Conservation (phyloP, 257 asterid species). For the Plantago elongata region DNA sequence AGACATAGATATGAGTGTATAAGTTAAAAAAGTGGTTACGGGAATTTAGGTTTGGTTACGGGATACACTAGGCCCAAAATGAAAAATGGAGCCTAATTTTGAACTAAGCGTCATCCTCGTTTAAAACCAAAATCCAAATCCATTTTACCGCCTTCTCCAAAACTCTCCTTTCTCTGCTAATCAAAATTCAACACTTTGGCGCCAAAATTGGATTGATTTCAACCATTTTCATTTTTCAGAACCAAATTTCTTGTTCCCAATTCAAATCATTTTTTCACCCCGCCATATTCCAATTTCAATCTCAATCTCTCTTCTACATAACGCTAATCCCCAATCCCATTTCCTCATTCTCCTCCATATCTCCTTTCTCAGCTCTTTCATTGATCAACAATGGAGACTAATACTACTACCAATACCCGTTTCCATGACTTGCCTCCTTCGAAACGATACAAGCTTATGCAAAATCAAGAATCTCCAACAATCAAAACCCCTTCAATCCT, state of each 20-base stretch:
- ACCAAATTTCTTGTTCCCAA: background rate
- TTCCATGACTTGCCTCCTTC: constrained; percentile 54
- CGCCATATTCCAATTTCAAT: constrained; percentile 15
- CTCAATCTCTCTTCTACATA: background rate
- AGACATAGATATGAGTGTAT: no score
- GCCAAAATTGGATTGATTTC: constrained; percentile 14
- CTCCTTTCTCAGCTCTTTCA: background rate
- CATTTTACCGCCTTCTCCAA: background rate
- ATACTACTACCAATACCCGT: constrained; percentile 13
- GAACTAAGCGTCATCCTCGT: no score
- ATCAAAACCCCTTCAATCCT: constrained; percentile 23
- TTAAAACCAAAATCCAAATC: background rate
- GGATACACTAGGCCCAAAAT: no score
- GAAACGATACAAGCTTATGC: constrained; percentile 61
- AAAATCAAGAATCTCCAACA: background rate
- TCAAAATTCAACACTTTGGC: background rate
- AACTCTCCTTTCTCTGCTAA: background rate
- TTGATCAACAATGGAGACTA: constrained; percentile 31
- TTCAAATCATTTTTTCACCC: constrained; percentile 8
- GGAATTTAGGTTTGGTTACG: no score
- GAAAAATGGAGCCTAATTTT: no score
- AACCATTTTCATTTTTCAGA: constrained; percentile 2
- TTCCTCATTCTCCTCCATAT: background rate
- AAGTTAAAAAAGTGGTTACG: no score
- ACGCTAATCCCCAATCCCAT: background rate